These are phyloP conservation scores for Venturia asperata DNA, from an alignment of 2,329 filamentous ascomycete genomes.

Conservation along the genomic window DNA sequence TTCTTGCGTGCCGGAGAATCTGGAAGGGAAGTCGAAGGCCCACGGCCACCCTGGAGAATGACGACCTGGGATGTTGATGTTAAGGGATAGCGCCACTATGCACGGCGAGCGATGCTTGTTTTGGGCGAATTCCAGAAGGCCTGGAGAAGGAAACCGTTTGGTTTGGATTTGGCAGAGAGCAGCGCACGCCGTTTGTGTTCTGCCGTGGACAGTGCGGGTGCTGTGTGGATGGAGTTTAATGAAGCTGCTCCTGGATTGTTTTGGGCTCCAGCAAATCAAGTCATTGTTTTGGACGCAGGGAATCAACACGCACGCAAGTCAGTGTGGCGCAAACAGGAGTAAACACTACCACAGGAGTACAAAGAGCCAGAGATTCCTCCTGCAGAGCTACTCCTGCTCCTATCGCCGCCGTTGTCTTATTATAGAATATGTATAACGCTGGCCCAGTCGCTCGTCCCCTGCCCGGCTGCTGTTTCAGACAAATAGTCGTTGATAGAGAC, in stretches of 20 bases:
- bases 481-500: neutral
- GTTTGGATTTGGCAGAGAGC: neutral
- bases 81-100: constrained; percentile 10
- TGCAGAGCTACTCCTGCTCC: neutral
- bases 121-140: neutral
- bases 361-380: neutral
- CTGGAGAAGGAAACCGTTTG: neutral
- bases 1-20: too few relatives aligned
- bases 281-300: neutral
- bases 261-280: neutral
- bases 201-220: neutral
- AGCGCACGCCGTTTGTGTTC: neutral
- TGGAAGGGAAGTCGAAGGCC: neutral
- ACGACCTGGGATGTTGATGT: constrained; percentile 12
- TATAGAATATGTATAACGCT: neutral
- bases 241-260: neutral
- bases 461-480: neutral
- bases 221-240: neutral
- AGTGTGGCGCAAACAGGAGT: neutral
- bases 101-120: neutral
- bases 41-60: constrained; percentile 1
- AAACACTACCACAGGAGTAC: neutral
- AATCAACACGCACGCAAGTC: neutral
- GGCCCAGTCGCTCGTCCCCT: too few relatives aligned
- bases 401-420: too few relatives aligned